These are phyloP conservation scores for Russula earlei DNA, from an alignment of 768 basidiomycete species.

Conservation along the genomic window DNA sequence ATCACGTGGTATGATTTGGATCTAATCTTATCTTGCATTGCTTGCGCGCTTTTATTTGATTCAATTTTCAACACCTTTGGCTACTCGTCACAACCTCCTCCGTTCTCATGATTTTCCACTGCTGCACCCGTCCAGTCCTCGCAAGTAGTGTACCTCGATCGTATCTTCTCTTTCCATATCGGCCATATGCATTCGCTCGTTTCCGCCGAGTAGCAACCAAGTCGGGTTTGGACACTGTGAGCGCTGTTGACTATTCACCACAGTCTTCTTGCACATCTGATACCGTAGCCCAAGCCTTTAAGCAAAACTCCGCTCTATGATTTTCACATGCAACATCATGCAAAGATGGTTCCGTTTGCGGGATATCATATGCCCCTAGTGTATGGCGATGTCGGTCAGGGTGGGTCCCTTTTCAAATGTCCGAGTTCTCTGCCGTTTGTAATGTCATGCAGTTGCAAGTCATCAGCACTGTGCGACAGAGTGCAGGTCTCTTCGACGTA, in stretches of 20 bases:
- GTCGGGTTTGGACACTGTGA: neutral
- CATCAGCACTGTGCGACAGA: conserved; percentile 81
- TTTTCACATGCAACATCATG: conserved; percentile 74
- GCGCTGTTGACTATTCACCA: neutral
- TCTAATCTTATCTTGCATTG: too few species aligned
- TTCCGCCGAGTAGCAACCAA: neutral
- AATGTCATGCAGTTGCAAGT: conserved; percentile 56
- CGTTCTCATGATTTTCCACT: neutral
- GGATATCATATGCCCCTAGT: conserved; percentile 91
- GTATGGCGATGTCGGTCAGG: conserved; percentile 77
- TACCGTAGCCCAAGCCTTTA: conserved; percentile 22
- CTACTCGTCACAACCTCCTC: too few species aligned
- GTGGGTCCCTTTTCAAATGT: conserved; percentile 31
- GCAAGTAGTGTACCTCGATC: neutral
- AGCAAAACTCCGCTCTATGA: conserved; percentile 74
- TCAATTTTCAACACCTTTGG: too few species aligned
- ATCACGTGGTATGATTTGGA: too few species aligned
- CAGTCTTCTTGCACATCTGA: neutral
- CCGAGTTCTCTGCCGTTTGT: neutral
- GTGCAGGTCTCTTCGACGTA: conserved; percentile 89
- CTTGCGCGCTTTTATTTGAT: too few species aligned
- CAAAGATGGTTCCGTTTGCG: conserved; percentile 95
- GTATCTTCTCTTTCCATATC: neutral
- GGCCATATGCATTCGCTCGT: neutral
- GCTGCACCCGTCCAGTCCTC: neutral